A percentile compares a stretch with the other conserved stretches of the same genome.
These are phyloP conservation scores for Saccharomycopsis sp. DNA, from an alignment of 805 yeast genomes.

Conservation along the genomic window DNA sequence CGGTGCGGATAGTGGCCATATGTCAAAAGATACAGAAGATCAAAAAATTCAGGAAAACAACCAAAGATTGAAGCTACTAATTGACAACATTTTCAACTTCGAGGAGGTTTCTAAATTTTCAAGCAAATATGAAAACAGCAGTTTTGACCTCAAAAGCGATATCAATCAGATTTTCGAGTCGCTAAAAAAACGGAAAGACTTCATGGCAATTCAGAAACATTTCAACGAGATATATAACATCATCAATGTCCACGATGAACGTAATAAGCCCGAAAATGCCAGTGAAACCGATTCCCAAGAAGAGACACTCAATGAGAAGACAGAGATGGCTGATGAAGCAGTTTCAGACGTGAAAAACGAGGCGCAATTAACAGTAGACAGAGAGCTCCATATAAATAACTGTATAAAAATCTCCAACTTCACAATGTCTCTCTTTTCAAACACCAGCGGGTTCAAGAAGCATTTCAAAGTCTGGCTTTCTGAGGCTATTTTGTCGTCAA, in stretches of 20 bases:
- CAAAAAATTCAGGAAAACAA: background rate
- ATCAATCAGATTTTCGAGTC: background rate
- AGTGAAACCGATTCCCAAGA: background rate
- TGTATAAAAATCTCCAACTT: background rate
- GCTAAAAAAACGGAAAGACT: background rate
- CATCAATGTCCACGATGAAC: background rate
- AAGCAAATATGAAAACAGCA: background rate
- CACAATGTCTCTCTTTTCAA: background rate
- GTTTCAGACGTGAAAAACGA: too few relatives aligned
- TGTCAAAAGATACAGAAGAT: background rate
- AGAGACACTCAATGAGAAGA: background rate
- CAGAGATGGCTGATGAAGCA: background rate
- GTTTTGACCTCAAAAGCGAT: background rate
- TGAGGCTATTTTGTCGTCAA: background rate
- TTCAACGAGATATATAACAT: background rate
- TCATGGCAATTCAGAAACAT: background rate
- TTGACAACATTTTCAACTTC: background rate
- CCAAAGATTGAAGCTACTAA: background rate
- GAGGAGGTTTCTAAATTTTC: background rate
- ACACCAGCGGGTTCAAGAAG: background rate
- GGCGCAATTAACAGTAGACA: background rate
- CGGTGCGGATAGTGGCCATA: background rate
- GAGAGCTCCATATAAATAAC: background rate
- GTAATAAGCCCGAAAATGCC: background rate
- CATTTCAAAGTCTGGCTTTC: background rate